Base-by-base conservation (phyloP, 345 rosid genomes). In the Aquilaria malaccensis region DNA sequence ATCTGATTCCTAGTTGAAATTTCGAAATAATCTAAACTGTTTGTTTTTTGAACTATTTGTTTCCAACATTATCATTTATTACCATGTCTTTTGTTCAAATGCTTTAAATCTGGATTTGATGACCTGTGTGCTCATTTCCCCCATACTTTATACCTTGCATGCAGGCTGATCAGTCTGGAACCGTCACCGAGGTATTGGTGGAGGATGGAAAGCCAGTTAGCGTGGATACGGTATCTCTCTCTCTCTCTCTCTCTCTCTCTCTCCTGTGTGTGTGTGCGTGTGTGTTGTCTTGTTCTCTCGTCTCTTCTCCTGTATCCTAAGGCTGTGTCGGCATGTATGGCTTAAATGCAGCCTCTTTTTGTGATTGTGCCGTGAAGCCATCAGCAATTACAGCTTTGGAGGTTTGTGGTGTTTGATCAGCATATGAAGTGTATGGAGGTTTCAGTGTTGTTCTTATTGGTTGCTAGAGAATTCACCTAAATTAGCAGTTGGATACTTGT, bases 111-210 rank as follows among this genome's bases (percentile, higher is more conserved):
- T 37, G 43, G 2, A 9, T 37, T 9, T 37, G 43, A 37, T 37
- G 43, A 37, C 3, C 7, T 37, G 43, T 37, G 22, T 22, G 22
- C 22, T 22, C 22, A 22, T 22, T 22, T 22, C 31, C 13, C 49
- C 46, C 45, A 2, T 55, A 61, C 45, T 52, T 49, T 45, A 52
- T 15, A 60, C 43, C 50, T 22, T 13, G 63, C 51, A 71, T 64
- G 43, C 76, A 94, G 99, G 95, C 97, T 68, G 99, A 94, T 73
- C 89, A 82, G 63, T 83, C 95, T 2, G 99, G 99, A 80, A 94
- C 99, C 58, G 56, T 94, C 64, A 59, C 77, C 30, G 99, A 84
- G 72, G 63, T 94, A 70, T 67, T 83, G 61, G 84, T 56, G 15
- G 97, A 90, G 51, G 92, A 94, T 56, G 96, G 88, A 29, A 87